phyloP scores from a whole-genome alignment of 116 monocot genomes.

The Phalaenopsis hybrid region DNA sequence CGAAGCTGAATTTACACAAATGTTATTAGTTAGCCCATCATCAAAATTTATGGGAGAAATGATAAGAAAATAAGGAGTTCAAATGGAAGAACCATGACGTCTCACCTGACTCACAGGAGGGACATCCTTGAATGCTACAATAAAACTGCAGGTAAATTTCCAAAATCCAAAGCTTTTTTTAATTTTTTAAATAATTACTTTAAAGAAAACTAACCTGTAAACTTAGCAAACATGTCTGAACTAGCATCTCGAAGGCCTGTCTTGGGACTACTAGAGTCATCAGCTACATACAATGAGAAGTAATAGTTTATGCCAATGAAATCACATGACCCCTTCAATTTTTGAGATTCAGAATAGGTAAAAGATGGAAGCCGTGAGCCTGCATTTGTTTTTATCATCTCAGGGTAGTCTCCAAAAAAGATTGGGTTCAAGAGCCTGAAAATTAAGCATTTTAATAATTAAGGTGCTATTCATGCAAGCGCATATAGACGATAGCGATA shows the following conservation, averaged over 20 bases:
- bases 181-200: neutral
- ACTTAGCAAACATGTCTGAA: conserved; percentile 17
- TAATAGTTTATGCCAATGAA: conserved; percentile 48
- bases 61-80: neutral
- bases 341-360: conserved; percentile 16
- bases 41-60: neutral
- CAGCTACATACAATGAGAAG: conserved; percentile 8
- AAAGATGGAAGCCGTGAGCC: conserved; percentile 33
- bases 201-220: conserved; percentile 15
- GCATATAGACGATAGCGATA: neutral
- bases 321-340: conserved; percentile 28
- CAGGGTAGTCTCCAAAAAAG: conserved; percentile 40
- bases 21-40: too few species aligned
- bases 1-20: too few species aligned
- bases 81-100: neutral
- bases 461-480: neutral
- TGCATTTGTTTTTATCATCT: conserved; percentile 30
- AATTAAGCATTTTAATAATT: neutral
- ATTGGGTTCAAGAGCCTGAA: conserved; percentile 21
- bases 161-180: neutral
- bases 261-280: conserved; percentile 7
- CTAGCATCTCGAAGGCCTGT: conserved; percentile 11
- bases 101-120: neutral
- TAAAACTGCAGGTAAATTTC: neutral
- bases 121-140: conserved; percentile 7